Base-by-base conservation (phyloP, 768 basidiomycete species). In the Tephrocybe sp. region DNA sequence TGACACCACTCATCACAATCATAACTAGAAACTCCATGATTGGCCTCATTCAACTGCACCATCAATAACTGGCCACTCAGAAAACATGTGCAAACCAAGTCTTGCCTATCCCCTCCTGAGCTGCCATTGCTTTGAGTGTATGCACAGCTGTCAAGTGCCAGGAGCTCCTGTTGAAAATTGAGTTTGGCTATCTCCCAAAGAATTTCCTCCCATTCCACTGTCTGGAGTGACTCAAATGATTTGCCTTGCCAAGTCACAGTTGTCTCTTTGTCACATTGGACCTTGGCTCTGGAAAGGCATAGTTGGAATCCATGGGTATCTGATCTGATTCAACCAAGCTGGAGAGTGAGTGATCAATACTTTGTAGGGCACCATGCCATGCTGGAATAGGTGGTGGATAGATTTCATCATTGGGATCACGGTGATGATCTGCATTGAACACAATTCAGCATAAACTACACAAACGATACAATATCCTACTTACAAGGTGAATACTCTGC, bases 111-210 rank as follows among this genome's bases (percentile, higher is more conserved):
- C 11, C 34, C 16, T 12, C 6, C 7, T 6, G 34, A n/a, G 15
- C 34, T 6, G 5, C 34, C n/a, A 5, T 44, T 49, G 53, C 54
- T n/a, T 15, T 2, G 30, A 30, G n/a, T 5, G 5, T 11, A 5
- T 16, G 16, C 9, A 11, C 34, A n/a, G 34, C 9, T 42, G 18
- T 66, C 48, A 2, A 66, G 56, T 6, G 59, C 52, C 8, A 51
- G 38, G 9, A 64, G 44, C 22, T 63, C 55, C 30, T 52, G 60
- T 2, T 42, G 19, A 34, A 61, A 64, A 16, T 55, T 56, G 9
- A 58, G 50, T 26, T 64, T 52, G 6, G 45, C 47, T 0, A 62
- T n/a, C 39, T 61, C 51, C 56, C 55, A 63, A 9, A 61, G 21
- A 30, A 65, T 35, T n/a, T 57, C 39, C 18, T 55, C 49, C 2